Conservation (phyloP, 108 stramenopile genomes). For the Poteriospumella lacustris region DNA sequence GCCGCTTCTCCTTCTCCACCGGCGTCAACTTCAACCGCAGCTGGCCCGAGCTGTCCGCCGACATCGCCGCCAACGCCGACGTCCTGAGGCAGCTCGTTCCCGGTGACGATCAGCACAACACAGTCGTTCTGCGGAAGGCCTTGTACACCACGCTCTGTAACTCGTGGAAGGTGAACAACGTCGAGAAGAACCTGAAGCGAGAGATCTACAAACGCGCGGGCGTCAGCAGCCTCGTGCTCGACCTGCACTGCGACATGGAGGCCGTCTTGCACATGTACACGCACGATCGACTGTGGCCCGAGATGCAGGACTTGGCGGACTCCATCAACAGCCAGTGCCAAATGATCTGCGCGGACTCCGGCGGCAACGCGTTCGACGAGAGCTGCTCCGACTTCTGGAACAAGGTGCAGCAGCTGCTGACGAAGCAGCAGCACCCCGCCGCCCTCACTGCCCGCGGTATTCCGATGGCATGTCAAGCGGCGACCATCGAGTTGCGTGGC, state of each 20-base stretch:
- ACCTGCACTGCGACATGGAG: conserved; percentile 21
- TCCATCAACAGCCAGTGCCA: neutral
- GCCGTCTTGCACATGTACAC: conserved; percentile 31
- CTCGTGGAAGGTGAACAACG: neutral
- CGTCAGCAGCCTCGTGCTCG: neutral
- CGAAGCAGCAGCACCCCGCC: too few species aligned
- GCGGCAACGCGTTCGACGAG: conserved; percentile 23
- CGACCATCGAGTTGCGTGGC: conserved; percentile 11
- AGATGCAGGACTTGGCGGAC: conserved; percentile 2
- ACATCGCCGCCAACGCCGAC: neutral
- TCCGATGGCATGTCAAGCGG: conserved; percentile 24
- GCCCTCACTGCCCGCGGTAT: neutral
- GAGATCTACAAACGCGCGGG: neutral
- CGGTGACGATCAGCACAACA: conserved; percentile 1
- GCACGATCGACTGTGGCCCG: conserved; percentile 17
- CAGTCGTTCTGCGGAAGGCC: neutral
- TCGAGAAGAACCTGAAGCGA: neutral
- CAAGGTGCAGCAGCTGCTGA: neutral
- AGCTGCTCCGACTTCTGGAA: neutral
- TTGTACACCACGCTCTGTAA: neutral
- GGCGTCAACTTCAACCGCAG: conserved; percentile 23
- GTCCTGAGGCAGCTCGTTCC: neutral
- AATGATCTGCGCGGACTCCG: neutral
- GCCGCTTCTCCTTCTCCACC: neutral
- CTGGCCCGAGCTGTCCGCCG: neutral